Base-by-base conservation (phyloP, 257 asterid genomes). In the Ilex aquifolium region DNA sequence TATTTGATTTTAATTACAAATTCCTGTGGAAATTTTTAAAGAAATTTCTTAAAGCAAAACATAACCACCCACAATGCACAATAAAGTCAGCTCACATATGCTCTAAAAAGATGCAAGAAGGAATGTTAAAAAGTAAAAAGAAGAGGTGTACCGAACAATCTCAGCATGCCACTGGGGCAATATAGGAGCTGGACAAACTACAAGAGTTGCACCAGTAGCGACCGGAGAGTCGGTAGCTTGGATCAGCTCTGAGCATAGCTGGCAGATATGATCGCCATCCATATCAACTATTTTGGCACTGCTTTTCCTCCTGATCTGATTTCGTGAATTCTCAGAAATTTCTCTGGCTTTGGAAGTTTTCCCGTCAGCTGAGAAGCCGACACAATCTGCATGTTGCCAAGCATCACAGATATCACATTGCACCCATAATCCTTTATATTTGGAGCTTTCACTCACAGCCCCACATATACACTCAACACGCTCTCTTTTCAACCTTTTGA, bases 81-180 rank as follows among this genome's bases (percentile, higher is more conserved):
- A 36, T 36, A 36, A 4, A 36, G 8, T 36, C 42, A 36, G 42
- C 42, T 36, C 42, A 36, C 5, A 53, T 30, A 57, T 21, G 10
- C 16, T 30, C 11, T 49, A 50, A 40, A 56, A 59, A 66, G 57
- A 75, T 56, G 44, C 74, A 73, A 30, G 14, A 57, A 58, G 56
- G 52, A 44, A 63, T 48, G 63, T 65, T 52, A 61, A 67, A 77
- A 69, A 69, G 70, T 21, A 63, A 57, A 57, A 61, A 76, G 73
- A 67, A 3, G n/a, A 10, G 69, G 63, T 68, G 74, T 92, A 92
- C 99, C 97, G 97, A 66, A 85, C 75, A 79, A 92, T 89, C 69
- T 92, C 97, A 77, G 95, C 77, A 73, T 92, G 96, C 99, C 99
- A 92, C 85, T 92, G 99, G 77, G 81, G 82, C 87, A 92, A 79